These are phyloP conservation scores for Narthecium ossifragum DNA, from an alignment of 106 monocot species.

Conservation along the genomic window DNA sequence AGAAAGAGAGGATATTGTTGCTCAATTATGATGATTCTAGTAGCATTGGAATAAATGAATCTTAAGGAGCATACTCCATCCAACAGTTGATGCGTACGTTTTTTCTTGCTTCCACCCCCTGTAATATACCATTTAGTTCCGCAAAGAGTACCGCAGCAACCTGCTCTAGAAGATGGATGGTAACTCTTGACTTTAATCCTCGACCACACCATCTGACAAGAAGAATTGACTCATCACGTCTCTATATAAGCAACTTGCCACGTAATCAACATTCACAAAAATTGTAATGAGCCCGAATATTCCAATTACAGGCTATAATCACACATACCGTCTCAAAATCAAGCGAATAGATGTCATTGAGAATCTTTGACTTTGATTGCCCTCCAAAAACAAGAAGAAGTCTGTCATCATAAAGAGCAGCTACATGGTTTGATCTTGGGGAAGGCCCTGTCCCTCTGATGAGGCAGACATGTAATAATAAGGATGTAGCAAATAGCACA, in stretches of 20 bases:
- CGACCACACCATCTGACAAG: slow-evolving; percentile 93
- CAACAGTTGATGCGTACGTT: slow-evolving; percentile 51
- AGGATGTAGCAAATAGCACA: too few relatives aligned
- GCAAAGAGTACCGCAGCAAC: slow-evolving; percentile 82
- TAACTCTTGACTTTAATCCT: slow-evolving; percentile 66
- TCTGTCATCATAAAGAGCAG: slow-evolving; percentile 77
- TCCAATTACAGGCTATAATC: background rate
- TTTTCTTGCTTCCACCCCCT: slow-evolving; percentile 99
- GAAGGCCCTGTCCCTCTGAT: slow-evolving; percentile 83
- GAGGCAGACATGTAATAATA: too few relatives aligned
- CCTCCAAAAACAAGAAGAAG: slow-evolving; percentile 88
- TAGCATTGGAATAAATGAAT: slow-evolving; percentile 3
- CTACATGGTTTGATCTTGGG: slow-evolving; percentile 80
- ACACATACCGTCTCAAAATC: slow-evolving; percentile 92
- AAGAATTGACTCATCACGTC: background rate
- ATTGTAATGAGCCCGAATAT: background rate
- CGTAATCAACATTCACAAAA: too few relatives aligned
- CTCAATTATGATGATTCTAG: background rate
- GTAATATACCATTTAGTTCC: slow-evolving; percentile 96
- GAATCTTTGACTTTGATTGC: slow-evolving; percentile 76
- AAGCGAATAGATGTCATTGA: slow-evolving; percentile 92
- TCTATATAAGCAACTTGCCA: too few relatives aligned
- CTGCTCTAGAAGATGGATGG: slow-evolving; percentile 90
- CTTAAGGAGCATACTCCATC: slow-evolving; percentile 13
- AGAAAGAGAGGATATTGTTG: too few relatives aligned